A percentile compares a stretch with the other conserved stretches of the same genome.
Evolutionary conservation across 129 eudicot species (phyloP).

Genomic region (Heracleum sosnowskyi): DNA sequence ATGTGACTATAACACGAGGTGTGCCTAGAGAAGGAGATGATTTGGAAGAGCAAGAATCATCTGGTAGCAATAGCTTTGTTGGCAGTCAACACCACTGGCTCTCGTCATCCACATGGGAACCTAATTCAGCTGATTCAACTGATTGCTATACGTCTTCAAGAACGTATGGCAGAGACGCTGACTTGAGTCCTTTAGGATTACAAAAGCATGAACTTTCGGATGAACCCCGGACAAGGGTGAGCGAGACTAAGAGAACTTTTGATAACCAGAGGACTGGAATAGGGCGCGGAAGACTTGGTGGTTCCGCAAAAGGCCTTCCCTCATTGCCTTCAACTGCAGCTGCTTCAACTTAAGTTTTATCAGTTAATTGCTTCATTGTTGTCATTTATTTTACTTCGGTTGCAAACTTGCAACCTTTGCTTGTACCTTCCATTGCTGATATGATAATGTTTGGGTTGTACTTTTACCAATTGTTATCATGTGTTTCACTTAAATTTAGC

Average conservation of each 20-base stretch:
- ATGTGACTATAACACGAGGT: slow-evolving; percentile 74
- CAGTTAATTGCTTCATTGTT: not conserved
- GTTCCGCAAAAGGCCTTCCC: slow-evolving; percentile 22
- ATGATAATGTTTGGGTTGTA: not conserved
- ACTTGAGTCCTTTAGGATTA: slow-evolving; percentile 26
- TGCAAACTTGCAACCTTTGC: slow-evolving; percentile 32
- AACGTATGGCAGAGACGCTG: slow-evolving; percentile 29
- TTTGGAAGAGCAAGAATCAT: slow-evolving; percentile 73
- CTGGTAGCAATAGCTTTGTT: slow-evolving; percentile 75
- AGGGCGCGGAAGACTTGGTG: slow-evolving; percentile 35
- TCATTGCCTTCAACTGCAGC: slow-evolving; percentile 16
- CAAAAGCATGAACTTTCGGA: slow-evolving; percentile 30
- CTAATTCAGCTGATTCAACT: slow-evolving; percentile 85
- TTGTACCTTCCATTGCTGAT: slow-evolving; percentile 1
- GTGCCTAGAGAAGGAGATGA: slow-evolving; percentile 38
- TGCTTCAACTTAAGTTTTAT: slow-evolving; percentile 22
- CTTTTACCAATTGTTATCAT: not conserved
- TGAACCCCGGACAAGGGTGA: slow-evolving; percentile 9
- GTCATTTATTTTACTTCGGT: slow-evolving; percentile 1
- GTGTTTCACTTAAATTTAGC: not conserved
- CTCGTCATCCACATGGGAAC: slow-evolving; percentile 75
- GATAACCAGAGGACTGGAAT: slow-evolving; percentile 40
- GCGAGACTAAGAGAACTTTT: slow-evolving; percentile 18
- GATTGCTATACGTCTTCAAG: slow-evolving; percentile 54
- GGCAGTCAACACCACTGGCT: slow-evolving; percentile 56